Conservation (phyloP, 805 yeast genomes). For the Starmera dryadoides region DNA sequence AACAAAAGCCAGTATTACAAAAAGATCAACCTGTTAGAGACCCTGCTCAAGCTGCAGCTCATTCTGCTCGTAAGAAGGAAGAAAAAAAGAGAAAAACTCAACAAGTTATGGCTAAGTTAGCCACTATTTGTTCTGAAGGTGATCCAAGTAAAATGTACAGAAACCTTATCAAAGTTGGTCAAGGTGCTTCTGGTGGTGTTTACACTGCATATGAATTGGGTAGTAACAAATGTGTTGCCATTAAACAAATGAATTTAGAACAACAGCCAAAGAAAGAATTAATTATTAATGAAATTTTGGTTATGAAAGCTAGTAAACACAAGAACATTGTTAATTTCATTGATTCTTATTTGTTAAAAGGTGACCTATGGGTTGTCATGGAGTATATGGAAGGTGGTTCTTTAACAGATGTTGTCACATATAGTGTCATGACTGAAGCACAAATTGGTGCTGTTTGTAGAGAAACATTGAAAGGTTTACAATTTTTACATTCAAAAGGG, state of each 20-base stretch:
- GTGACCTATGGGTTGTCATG: slow-evolving; percentile 95
- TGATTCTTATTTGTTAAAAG: slow-evolving; percentile 71
- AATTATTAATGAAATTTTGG: slow-evolving; percentile 90
- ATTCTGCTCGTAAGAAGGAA: slow-evolving; percentile 54
- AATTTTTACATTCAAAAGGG: slow-evolving; percentile 84
- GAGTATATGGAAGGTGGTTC: slow-evolving; percentile 99
- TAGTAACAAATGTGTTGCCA: slow-evolving; percentile 66
- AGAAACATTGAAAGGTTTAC: slow-evolving; percentile 81
- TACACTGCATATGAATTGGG: slow-evolving; percentile 72
- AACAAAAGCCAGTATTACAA: slow-evolving; percentile 24
- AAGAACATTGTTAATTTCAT: slow-evolving; percentile 90
- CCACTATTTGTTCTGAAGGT: slow-evolving; percentile 73
- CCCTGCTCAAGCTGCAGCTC: slow-evolving; percentile 17
- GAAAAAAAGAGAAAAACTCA: slow-evolving; percentile 67
- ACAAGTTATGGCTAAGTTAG: slow-evolving; percentile 63
- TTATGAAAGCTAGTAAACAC: slow-evolving; percentile 89
- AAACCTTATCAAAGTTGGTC: slow-evolving; percentile 81
- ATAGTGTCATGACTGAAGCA: slow-evolving; percentile 80
- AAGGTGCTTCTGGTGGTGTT: slow-evolving; percentile 98
- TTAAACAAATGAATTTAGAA: slow-evolving; percentile 92
- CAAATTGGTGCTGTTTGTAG: slow-evolving; percentile 94
- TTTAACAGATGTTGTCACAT: slow-evolving; percentile 90
- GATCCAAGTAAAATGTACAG: slow-evolving; percentile 72
- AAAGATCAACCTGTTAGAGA: slow-evolving; percentile 38
- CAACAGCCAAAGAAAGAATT: slow-evolving; percentile 94